phyloP scores from a whole-genome alignment of 2,329 filamentous ascomycete genomes.

The Hymenoscyphus scutula region DNA sequence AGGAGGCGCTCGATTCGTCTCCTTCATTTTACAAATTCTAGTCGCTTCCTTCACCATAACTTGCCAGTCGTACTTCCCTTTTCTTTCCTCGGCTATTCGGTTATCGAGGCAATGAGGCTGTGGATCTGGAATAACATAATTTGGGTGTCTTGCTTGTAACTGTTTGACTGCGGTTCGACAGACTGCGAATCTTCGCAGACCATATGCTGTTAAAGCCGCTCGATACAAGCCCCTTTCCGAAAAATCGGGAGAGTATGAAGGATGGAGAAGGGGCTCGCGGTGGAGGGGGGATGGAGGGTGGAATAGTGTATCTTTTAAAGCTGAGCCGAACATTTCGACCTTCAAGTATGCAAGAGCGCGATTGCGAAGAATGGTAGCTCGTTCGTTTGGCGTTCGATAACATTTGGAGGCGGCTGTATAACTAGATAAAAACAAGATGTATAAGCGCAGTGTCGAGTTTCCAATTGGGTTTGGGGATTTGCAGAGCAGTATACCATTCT shows the following conservation, averaged over 20 bases:
- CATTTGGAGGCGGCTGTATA: background rate
- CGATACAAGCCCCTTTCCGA: background rate
- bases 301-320: background rate
- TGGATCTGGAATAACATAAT: background rate
- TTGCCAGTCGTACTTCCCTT: background rate
- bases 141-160: background rate
- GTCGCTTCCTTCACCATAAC: background rate
- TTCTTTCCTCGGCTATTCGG: background rate
- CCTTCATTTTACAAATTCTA: background rate
- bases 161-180: background rate
- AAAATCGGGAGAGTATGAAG: no score
- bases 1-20: background rate
- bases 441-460: no score
- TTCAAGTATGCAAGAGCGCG: background rate
- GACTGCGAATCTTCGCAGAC: background rate
- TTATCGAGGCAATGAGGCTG: background rate
- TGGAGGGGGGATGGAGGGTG: background rate
- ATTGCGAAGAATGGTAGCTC: background rate
- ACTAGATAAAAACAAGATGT: no score
- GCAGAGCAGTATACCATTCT: no score
- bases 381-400: background rate
- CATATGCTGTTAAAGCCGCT: background rate
- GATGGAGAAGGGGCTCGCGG: no score
- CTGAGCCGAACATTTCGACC: background rate
- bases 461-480: no score